Evolutionary conservation across 192 early-diverging fungal genomes (phyloP).

Genomic region (Coemansia sp.): DNA sequence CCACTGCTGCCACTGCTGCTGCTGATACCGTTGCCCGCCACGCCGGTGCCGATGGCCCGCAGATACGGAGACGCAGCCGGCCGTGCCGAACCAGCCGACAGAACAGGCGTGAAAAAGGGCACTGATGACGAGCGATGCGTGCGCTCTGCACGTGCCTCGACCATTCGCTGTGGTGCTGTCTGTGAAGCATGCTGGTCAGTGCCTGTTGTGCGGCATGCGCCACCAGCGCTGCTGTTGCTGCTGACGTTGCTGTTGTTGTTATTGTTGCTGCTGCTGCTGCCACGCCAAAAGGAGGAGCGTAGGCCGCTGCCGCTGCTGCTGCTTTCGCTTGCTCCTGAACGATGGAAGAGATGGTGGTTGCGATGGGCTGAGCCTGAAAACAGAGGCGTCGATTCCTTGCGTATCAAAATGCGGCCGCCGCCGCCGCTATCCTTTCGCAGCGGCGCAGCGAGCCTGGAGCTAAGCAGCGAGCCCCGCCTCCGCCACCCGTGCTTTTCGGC

Average conservation of each 20-base stretch:
- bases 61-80: constrained; percentile 43
- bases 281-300: constrained; percentile 41
- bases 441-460: constrained; percentile 38
- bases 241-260: background rate
- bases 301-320: constrained; percentile 3
- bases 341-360: constrained; percentile 19
- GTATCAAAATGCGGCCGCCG: constrained; percentile 21
- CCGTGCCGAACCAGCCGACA: constrained; percentile 9
- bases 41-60: constrained; percentile 42
- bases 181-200: constrained; percentile 5
- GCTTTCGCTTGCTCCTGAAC: constrained; percentile 22
- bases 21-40: constrained; percentile 25
- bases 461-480: constrained; percentile 48
- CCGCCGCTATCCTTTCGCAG: constrained; percentile 27
- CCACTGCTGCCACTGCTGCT: constrained; percentile 8
- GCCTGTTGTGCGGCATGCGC: constrained; percentile 1
- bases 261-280: constrained; percentile 21
- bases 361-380: constrained; percentile 17
- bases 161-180: background rate
- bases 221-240: background rate
- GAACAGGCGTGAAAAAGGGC: constrained; percentile 41
- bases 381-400: constrained; percentile 43
- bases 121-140: constrained; percentile 55
- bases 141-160: constrained; percentile 22
- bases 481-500: constrained; percentile 43